phyloP scores from a whole-genome alignment of 305 asterid genomes.

The Petunia hybrid region DNA sequence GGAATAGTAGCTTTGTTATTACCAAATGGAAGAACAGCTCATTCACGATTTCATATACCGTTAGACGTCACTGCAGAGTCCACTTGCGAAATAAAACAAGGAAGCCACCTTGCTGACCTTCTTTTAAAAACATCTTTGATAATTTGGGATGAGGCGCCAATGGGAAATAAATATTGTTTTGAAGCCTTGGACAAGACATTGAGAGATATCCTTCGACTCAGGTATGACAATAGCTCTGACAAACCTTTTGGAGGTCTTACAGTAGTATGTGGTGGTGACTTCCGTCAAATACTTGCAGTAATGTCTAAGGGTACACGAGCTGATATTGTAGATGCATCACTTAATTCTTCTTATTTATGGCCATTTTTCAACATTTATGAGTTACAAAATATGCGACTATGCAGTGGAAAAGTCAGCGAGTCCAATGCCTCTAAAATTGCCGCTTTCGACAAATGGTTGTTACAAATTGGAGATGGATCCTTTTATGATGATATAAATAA shows the following conservation, averaged over 20 bases:
- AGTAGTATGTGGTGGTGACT: too few species aligned
- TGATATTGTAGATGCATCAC: too few species aligned
- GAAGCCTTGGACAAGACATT: background rate
- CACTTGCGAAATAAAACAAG: background rate
- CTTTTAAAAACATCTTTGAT: background rate
- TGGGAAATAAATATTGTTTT: too few species aligned
- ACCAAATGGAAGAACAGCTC: too few species aligned
- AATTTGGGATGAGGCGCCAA: too few species aligned
- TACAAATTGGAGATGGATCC: too few species aligned
- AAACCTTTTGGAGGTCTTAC: too few species aligned
- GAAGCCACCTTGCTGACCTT: background rate
- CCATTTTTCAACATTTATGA: background rate
- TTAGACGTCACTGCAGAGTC: background rate
- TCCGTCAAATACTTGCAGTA: background rate
- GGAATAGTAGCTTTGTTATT: background rate
- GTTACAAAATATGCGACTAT: background rate
- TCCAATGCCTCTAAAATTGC: background rate
- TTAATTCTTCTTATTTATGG: too few species aligned
- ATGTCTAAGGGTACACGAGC: constrained; percentile 10
- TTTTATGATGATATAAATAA: too few species aligned
- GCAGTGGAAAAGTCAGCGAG: too few species aligned
- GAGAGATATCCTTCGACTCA: background rate
- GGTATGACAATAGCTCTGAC: too few species aligned
- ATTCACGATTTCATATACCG: too few species aligned
- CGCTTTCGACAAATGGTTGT: background rate